phyloP scores from a whole-genome alignment of 2,329 filamentous ascomycete species.

The Cyphellophora europaea region DNA sequence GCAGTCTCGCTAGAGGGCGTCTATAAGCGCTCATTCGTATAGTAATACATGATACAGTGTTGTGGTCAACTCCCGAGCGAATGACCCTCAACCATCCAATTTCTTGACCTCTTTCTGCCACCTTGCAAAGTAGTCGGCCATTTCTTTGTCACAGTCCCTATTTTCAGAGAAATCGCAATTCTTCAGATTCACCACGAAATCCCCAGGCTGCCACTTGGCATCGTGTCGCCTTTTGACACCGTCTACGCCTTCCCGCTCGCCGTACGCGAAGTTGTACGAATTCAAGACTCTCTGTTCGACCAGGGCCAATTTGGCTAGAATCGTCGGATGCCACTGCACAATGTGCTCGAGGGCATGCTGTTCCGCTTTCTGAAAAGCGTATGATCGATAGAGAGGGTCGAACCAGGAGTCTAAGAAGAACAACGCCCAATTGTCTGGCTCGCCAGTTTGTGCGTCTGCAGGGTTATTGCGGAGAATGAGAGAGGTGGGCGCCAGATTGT shows the following conservation, averaged over 20 bases:
- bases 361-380: constrained; percentile 95
- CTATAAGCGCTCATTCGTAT: too few relatives aligned
- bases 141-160: constrained; percentile 63
- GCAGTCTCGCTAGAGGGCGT: too few relatives aligned
- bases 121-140: constrained; percentile 43
- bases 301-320: constrained; percentile 79
- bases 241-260: constrained; percentile 15
- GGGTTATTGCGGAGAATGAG: constrained; percentile 54
- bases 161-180: constrained; percentile 51
- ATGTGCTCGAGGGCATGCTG: constrained; percentile 83
- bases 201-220: constrained; percentile 67
- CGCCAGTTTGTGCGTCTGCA: constrained; percentile 30
- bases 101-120: constrained; percentile 28
- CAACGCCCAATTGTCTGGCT: constrained; percentile 70
- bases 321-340: constrained; percentile 92
- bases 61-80: too few relatives aligned
- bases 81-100: too few relatives aligned
- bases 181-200: constrained; percentile 71
- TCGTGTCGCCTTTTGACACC: constrained; percentile 32
- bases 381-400: constrained; percentile 83
- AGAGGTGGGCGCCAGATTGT: constrained; percentile 67
- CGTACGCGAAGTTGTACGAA: constrained; percentile 53
- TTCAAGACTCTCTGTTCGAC: constrained; percentile 82
- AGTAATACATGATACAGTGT: too few relatives aligned
- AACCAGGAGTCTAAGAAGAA: constrained; percentile 96